Base-by-base conservation (phyloP, 1,139 yeast species). In the Meyerozyma carpophila region DNA sequence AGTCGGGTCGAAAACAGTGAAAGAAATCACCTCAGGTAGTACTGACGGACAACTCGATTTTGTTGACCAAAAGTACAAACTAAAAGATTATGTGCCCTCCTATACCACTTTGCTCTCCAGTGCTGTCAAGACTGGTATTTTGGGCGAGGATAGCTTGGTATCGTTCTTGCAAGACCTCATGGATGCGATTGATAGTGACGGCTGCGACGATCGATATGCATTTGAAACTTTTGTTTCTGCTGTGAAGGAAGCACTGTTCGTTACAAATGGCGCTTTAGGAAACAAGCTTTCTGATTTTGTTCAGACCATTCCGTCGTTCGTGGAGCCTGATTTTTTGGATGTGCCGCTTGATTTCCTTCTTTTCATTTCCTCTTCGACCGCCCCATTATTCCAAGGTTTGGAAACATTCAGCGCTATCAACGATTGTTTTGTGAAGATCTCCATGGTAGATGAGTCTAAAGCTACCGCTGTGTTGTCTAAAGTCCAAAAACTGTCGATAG, bases 371-470 rank as follows among this genome's bases (percentile, higher is more conserved):
- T 42, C 32, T 27, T 41, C 43, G 4, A 44, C 49, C 1, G 18
- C 9, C 11, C 39, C 31, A 8, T 32, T 47, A 10, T 40, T 42
- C 3, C 41, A 46, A 1, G 44, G 43, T 0, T 24, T 47, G 3
- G 54, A 59, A 26, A 40, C 50, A 13, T 41, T 44, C 8, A 67
- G 60, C 20, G 42, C 62, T 1, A 50, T 69, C 3, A 62, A 66
- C 43, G 70, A 67, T 43, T 51, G 62, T n/a, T 68, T 59, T 46
- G 45, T 62, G 6, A 69, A 66, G 42, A 46, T 68, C 10, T 37
- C 53, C 2, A 45, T 50, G 42, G 47, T 48, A 4, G 27, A 37
- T 20, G 45, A 45, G 5, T 21, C 36, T 4, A 13, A 27, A 7
- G 37, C 50, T 6, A 39, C 52, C 2, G 37, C 16, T 4, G 48